Base-by-base conservation (phyloP, 2,329 filamentous ascomycete species). In the Ceratocystis destructans region DNA sequence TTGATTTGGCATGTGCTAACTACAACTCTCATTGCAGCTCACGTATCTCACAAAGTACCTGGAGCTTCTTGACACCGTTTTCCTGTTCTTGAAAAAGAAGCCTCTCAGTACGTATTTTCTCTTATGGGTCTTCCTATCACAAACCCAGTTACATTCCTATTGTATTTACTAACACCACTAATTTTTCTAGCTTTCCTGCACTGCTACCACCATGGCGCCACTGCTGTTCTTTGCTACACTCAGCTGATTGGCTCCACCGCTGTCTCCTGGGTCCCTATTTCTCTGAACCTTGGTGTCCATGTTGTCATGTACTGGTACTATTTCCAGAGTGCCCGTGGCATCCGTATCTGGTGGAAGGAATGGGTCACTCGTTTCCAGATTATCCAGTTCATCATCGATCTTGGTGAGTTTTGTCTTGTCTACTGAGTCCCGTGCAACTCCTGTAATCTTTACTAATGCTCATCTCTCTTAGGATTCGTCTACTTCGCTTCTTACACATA, bases 261-360 rank as follows among this genome's bases (percentile, higher is more conserved):
- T 55, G 93, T 97, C 67, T 96, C 92, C 69, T 97, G 93, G 93
- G 90, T 96, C 66, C 87, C 88, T 69, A 97, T 97, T 75, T 87
- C 85, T 65, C 85, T 97, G 72, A 97, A 97, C 83, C 79, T 97
- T 74, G 85, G 85, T 70, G 93, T 97, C 66, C 93, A 97, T 79
- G 93, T 97, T 68, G 89, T 96, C 75, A 97, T 97, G 93, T 97
- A 97, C 87, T 96, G 92, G 92, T 97, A 97, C 86, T 97, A 97
- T 85, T 97, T 97, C 87, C 93, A 97, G 83, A 93, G 90, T 74
- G 92, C 93, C 66, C 91, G 93, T 72, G 94, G 94, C 71, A 85
- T 97, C 77, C 87, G 87, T 73, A 94, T 96, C 79, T 96, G 92
- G 92, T 97, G 93, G 93, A 97, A 97, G 88, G 90, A 96, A 80